These are phyloP conservation scores for Penicillium sp. DNA, from an alignment of 2,329 filamentous ascomycete genomes.

Conservation along the genomic window DNA sequence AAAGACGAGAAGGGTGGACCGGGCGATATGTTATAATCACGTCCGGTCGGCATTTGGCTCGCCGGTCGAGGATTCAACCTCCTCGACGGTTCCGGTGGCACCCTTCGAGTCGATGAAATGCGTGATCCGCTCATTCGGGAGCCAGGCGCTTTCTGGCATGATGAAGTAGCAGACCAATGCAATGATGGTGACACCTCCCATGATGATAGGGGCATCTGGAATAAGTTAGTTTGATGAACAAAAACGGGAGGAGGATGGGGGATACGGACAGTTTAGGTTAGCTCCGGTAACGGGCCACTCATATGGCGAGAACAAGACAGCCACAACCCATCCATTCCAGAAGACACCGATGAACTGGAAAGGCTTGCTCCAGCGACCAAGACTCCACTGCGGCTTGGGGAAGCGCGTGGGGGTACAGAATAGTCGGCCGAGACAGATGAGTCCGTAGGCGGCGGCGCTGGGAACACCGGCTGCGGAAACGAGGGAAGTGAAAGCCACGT, in stretches of 20 bases:
- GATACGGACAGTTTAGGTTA: conserved; percentile 45
- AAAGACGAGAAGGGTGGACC: not conserved
- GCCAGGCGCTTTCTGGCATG: conserved; percentile 50
- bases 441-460: conserved; percentile 54
- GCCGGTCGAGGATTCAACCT: conserved; percentile 14
- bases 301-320: conserved; percentile 50
- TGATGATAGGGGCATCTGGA: conserved; percentile 53
- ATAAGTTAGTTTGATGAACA: conserved; percentile 1
- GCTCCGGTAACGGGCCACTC: conserved; percentile 47
- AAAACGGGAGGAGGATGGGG: not conserved
- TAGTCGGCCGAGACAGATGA: conserved; percentile 53
- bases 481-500: conserved; percentile 56
- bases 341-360: conserved; percentile 51
- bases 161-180: conserved; percentile 51
- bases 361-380: conserved; percentile 48
- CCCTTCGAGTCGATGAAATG: conserved; percentile 45
- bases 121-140: conserved; percentile 48
- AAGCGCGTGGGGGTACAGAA: conserved; percentile 48
- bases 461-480: conserved; percentile 56
- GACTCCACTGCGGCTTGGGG: conserved; percentile 42
- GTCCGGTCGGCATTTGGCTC: conserved; percentile 3
- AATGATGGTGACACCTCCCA: conserved; percentile 52
- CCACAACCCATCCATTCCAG: conserved; percentile 55
- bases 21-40: not conserved
- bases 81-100: conserved; percentile 29